A percentile compares a stretch with the other conserved stretches of the same genome.
phyloP scores from a whole-genome alignment of 2,329 filamentous ascomycete species.

The Trichoderma sp. region DNA sequence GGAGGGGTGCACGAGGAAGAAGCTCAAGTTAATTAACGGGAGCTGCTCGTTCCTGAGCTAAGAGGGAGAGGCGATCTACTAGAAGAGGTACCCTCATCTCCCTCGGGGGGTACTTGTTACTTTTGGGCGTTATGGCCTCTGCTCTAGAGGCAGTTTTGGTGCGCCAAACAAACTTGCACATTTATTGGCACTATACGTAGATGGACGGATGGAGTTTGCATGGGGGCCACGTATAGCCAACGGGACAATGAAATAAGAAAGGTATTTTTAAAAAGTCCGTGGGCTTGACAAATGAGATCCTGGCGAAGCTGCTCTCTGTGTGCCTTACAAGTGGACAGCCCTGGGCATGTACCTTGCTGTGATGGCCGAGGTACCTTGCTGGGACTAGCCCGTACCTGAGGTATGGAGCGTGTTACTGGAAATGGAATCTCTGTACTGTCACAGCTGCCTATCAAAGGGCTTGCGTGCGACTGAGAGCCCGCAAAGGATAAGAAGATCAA shows the following conservation, averaged over 20 bases:
- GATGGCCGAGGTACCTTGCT: not conserved
- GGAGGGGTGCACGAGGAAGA: constrained; percentile 27
- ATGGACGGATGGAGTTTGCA: not conserved
- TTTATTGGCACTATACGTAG: not conserved
- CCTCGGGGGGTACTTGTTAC: constrained; percentile 11
- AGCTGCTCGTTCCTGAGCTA: constrained; percentile 27
- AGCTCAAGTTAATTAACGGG: constrained; percentile 22
- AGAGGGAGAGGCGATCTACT: constrained; percentile 6
- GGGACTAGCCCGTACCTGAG: not conserved
- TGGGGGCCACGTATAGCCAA: constrained; percentile 6
- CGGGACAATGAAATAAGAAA: not conserved
- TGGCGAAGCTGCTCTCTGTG: constrained; percentile 5
- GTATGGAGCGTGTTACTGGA: not conserved
- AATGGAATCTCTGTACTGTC: not conserved
- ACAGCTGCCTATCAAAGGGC: not conserved
- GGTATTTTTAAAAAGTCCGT: not conserved
- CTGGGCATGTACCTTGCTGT: not conserved
- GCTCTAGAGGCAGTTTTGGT: not conserved
- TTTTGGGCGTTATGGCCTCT: not conserved
- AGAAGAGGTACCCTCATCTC: constrained; percentile 20
- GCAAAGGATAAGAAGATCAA: not conserved
- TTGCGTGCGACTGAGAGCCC: not conserved
- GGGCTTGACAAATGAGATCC: constrained; percentile 6
- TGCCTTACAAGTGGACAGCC: constrained; percentile 7
- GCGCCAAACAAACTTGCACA: constrained; percentile 6